Percentiles rank a stretch among this genome's conserved stretches.
phyloP scores from a whole-genome alignment of 768 basidiomycete genomes.

The Phylloporus rhodoxanthus region DNA sequence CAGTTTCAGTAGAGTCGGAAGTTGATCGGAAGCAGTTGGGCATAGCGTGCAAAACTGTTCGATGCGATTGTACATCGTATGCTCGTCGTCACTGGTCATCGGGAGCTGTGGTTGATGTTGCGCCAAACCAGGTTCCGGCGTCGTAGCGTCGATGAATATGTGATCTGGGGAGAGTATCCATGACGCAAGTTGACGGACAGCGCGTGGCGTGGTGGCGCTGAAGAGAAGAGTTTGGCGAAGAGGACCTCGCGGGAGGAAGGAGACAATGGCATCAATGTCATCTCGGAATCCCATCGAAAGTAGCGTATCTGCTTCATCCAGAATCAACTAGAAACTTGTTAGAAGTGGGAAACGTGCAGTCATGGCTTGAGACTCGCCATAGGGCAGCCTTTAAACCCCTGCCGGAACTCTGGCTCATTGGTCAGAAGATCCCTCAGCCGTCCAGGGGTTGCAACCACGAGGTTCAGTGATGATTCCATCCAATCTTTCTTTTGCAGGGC shows the following conservation, averaged over 20 bases:
- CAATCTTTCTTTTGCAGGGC: conserved; percentile 62
- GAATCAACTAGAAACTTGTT: conserved; percentile 54
- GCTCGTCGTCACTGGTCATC: conserved; percentile 6
- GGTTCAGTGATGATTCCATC: conserved; percentile 58
- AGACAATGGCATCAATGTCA: conserved; percentile 71
- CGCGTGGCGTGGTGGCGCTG: conserved; percentile 75
- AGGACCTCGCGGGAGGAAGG: conserved; percentile 53
- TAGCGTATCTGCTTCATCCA: conserved; percentile 91
- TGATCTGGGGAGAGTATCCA: conserved; percentile 55
- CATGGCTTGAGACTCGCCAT: conserved; percentile 41
- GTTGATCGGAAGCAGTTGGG: conserved; percentile 54
- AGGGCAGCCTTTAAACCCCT: conserved; percentile 48
- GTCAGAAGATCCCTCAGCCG: conserved; percentile 70
- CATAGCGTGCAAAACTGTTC: conserved; percentile 80
- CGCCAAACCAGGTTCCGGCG: conserved; percentile 41
- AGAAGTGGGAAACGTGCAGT: not conserved
- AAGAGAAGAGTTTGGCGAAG: conserved; percentile 89
- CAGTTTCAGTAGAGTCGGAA: conserved; percentile 74
- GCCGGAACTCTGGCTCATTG: conserved; percentile 49
- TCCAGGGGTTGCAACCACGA: conserved; percentile 89
- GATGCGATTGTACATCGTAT: conserved; percentile 65
- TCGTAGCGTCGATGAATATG: conserved; percentile 67
- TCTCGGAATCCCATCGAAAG: conserved; percentile 90
- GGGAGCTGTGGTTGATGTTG: not conserved
- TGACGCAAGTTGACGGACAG: conserved; percentile 66